phyloP scores from a whole-genome alignment of 306 rosid species.

The Erythrophleum fordii region DNA sequence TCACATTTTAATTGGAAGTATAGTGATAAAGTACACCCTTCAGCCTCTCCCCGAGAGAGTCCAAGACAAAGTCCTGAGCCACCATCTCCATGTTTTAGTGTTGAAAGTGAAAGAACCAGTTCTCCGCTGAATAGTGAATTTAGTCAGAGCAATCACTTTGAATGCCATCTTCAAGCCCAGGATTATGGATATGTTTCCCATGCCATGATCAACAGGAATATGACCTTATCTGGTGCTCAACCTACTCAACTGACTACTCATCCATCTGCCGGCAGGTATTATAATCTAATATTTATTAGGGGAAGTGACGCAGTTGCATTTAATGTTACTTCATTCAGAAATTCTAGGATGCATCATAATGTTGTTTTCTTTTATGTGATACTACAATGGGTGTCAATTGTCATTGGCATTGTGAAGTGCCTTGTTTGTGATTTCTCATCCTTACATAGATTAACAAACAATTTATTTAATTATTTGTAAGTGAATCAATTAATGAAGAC shows the following conservation, averaged over 20 bases:
- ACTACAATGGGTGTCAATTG: slow-evolving; percentile 1
- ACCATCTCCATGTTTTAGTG: slow-evolving; percentile 63
- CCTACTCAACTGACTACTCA: slow-evolving; percentile 57
- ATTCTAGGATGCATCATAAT: background rate
- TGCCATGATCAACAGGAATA: slow-evolving; percentile 49
- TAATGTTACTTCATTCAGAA: background rate
- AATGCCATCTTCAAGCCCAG: slow-evolving; percentile 49
- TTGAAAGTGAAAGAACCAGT: slow-evolving; percentile 56
- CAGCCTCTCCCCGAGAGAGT: slow-evolving; percentile 77
- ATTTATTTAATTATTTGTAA: slow-evolving; percentile 25
- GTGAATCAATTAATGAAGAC: background rate
- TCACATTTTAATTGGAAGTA: slow-evolving; percentile 45
- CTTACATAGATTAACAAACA: slow-evolving; percentile 7
- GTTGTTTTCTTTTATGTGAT: slow-evolving; percentile 1
- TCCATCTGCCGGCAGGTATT: slow-evolving; percentile 67
- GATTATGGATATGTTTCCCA: slow-evolving; percentile 58
- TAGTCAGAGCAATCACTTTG: slow-evolving; percentile 55
- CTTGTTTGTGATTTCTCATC: slow-evolving; percentile 15
- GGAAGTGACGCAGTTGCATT: slow-evolving; percentile 26
- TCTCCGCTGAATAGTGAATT: slow-evolving; percentile 50
- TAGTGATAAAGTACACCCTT: slow-evolving; percentile 78
- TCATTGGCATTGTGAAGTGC: slow-evolving; percentile 22
- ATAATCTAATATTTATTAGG: background rate
- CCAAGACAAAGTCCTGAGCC: slow-evolving; percentile 81
- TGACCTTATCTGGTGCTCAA: slow-evolving; percentile 54